Evolutionary conservation across 2,329 filamentous ascomycete genomes (phyloP), one percentile per base, ranked within the genome.

Genomic region (Ambrosiella cleistominuta): DNA sequence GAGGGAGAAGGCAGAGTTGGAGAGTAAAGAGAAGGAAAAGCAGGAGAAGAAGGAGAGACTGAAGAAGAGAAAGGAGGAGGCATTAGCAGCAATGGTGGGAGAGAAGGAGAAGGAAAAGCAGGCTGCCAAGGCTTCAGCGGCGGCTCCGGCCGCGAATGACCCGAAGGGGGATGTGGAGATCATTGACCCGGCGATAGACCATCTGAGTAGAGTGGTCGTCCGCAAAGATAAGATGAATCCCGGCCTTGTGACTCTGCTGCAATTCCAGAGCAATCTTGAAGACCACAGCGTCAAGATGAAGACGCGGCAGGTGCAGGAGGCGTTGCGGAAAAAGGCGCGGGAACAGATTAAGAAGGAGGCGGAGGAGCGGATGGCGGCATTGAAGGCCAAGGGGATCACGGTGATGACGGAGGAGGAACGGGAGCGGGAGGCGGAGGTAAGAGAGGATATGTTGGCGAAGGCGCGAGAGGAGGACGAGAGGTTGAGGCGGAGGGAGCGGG

Each of bases 361-460:
- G 57, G 80, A 87, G 61, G 83, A 87, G 63, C 84, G 84, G 58
- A 77, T 97, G 17, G 81, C 88, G 58, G 77, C 83, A 63, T 76
- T 98, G 45, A 82, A 80, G 65, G 83, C 85, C 9, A 88, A 86
- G 69, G 93, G 93, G 7, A 77, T 96, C 35, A 73, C 85, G 27
- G 75, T 97, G 15, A 85, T 90, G 68, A 95, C 87, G 0, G 81
- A 83, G 1, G 91, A 96, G 69, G 90, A 98, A 68, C 81, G 87
- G 17, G 86, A 90, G 66, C 80, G 81, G 39, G 85, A 95, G 67
- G 81, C 88, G 68, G 82, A 86, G 59, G 82, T 90, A 60, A 81
- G 95, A 11, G 93, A 97, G 64, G 85, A 96, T 65, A 78, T 97
- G 61, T 80, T 97, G 35, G 85, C 91, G 53, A 89, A 84, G 65